These are phyloP conservation scores for Penicillium palitans DNA, from an alignment of 2,329 filamentous ascomycete species.

Conservation along the genomic window DNA sequence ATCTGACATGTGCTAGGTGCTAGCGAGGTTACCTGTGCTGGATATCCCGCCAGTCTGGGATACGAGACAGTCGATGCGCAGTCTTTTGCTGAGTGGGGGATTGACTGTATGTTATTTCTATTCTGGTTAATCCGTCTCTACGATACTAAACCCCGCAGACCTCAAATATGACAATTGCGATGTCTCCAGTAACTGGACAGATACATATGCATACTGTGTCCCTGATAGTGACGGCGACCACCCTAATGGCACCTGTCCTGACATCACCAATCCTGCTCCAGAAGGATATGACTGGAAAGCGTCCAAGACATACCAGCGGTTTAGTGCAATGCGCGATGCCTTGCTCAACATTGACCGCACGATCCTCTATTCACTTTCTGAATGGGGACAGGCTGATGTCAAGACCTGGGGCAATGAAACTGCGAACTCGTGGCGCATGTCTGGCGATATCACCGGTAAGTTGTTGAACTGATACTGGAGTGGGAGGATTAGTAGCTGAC, in stretches of 20 bases:
- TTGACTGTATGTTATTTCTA: slow-evolving; percentile 48
- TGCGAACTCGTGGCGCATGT: slow-evolving; percentile 50
- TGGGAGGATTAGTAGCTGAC: neutral
- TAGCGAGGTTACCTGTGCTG: slow-evolving; percentile 52
- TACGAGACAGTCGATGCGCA: slow-evolving; percentile 60
- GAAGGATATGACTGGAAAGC: slow-evolving; percentile 53
- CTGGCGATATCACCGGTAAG: slow-evolving; percentile 35
- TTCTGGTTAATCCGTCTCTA: too few species aligned
- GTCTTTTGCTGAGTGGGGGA: slow-evolving; percentile 59
- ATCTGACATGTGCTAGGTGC: slow-evolving; percentile 25
- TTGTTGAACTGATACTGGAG: neutral
- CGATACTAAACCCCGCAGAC: slow-evolving; percentile 35
- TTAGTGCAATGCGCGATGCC: slow-evolving; percentile 54
- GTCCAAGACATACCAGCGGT: slow-evolving; percentile 52
- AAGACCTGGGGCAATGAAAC: slow-evolving; percentile 52
- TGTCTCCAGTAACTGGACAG: slow-evolving; percentile 41
- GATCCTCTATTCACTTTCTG: slow-evolving; percentile 56
- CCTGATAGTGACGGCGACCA: slow-evolving; percentile 38
- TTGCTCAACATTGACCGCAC: slow-evolving; percentile 47
- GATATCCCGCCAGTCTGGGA: slow-evolving; percentile 58
- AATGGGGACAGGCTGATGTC: slow-evolving; percentile 56
- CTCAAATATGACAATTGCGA: slow-evolving; percentile 61
- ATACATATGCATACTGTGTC: slow-evolving; percentile 43
- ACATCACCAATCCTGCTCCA: slow-evolving; percentile 41
- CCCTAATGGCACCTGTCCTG: slow-evolving; percentile 46